phyloP scores from a whole-genome alignment of 371 early-diverging fungal species.

The Cokeromyces recurvatus region DNA sequence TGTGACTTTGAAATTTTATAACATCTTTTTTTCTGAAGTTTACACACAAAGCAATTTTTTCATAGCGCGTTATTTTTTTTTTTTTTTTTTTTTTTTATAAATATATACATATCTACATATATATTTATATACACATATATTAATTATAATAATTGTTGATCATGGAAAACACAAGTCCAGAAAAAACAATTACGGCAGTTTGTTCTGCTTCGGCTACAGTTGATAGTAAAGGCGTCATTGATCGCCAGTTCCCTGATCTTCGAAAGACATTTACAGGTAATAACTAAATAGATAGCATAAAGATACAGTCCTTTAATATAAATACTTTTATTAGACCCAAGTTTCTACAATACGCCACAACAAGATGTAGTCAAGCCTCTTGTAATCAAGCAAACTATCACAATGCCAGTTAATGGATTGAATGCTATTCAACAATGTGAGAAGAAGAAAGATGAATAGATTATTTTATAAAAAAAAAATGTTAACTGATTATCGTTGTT shows the following conservation, averaged over 20 bases:
- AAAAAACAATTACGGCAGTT: conserved; percentile 4
- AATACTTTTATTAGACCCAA: not conserved
- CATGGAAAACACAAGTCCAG: conserved; percentile 12
- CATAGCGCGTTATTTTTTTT: too few species aligned
- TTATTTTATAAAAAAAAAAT: too few species aligned
- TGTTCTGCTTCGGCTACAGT: conserved; percentile 5
- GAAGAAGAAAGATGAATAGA: too few species aligned
- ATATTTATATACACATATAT: too few species aligned
- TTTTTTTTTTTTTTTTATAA: too few species aligned
- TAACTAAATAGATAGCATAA: not conserved
- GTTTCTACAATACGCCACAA: not conserved
- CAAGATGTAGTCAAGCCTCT: conserved; percentile 1
- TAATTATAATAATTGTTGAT: too few species aligned
- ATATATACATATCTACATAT: too few species aligned
- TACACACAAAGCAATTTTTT: too few species aligned
- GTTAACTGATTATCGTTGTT: too few species aligned
- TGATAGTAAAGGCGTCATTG: conserved; percentile 11
- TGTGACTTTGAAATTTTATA: too few species aligned
- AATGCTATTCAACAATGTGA: conserved; percentile 10
- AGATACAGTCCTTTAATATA: not conserved
- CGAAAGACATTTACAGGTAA: conserved; percentile 17
- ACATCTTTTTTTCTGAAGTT: too few species aligned
- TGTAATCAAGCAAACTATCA: conserved; percentile 1
- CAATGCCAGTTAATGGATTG: conserved; percentile 5
- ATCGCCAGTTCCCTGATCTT: conserved; percentile 21